phyloP scores from a whole-genome alignment of 495 filamentous ascomycete species.

The Hyaloscypha bicolor region DNA sequence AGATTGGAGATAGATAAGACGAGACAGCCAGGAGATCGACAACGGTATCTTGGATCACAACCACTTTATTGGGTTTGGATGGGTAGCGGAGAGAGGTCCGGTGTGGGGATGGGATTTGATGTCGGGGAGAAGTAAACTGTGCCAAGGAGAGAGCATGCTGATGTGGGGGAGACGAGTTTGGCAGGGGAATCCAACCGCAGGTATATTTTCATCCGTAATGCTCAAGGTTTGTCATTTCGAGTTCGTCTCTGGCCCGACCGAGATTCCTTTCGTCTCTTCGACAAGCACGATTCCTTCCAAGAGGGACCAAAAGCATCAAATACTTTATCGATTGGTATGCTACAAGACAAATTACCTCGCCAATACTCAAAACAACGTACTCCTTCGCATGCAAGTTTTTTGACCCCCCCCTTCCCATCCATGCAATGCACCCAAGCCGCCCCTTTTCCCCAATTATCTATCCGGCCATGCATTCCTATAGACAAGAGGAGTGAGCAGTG shows the following conservation, averaged over 20 bases:
- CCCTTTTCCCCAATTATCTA: background rate
- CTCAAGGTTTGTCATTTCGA: no score
- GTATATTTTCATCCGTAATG: no score
- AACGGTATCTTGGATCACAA: background rate
- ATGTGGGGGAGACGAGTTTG: no score
- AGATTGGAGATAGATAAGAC: background rate
- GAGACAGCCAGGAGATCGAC: background rate
- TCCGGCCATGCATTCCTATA: conserved; percentile 5
- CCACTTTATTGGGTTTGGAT: background rate
- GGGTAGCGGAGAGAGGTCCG: background rate
- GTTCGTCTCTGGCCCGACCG: no score
- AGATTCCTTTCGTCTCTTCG: no score
- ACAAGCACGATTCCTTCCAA: background rate
- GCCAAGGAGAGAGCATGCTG: no score
- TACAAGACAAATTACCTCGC: conserved; percentile 6
- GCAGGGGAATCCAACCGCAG: no score
- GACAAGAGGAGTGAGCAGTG: background rate
- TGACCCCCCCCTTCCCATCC: background rate
- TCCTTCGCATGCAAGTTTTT: conserved; percentile 9
- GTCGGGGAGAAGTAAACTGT: no score
- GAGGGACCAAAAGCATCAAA: background rate
- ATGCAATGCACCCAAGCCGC: background rate
- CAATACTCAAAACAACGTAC: background rate
- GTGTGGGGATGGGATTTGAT: no score
- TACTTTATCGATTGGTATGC: background rate